Percentiles rank a stretch among this genome's conserved stretches.
These are phyloP conservation scores for Angomonas deanei DNA, from an alignment of 208 protist species.

Conservation along the genomic window DNA sequence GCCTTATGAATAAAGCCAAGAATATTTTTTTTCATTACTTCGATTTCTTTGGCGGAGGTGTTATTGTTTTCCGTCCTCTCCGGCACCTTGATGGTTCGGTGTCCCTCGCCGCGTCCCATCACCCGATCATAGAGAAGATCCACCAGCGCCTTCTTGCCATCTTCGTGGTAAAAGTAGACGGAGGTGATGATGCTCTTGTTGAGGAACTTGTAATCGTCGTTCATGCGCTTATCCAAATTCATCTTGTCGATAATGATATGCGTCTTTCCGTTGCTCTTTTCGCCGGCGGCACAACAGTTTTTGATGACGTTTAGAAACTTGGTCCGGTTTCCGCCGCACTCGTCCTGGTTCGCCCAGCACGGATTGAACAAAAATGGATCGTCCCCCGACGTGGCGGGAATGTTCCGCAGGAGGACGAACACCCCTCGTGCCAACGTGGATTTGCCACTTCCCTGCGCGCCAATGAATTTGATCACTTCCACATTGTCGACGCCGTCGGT, in stretches of 20 bases:
- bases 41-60: constrained; percentile 4
- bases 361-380: constrained; percentile 37
- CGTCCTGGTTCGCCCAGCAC: constrained; percentile 71
- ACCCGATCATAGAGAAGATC: constrained; percentile 36
- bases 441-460: constrained; percentile 62
- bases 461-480: constrained; percentile 54
- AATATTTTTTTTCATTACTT: constrained; percentile 13
- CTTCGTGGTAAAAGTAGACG: constrained; percentile 41
- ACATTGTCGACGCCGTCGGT: not conserved
- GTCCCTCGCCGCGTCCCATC: constrained; percentile 25
- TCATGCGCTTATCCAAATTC: constrained; percentile 54
- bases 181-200: constrained; percentile 20
- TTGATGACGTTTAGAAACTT: constrained; percentile 21
- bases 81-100: constrained; percentile 37
- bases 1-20: constrained; percentile 23
- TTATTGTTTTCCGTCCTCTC: not conserved
- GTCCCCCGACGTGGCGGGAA: constrained; percentile 43
- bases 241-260: constrained; percentile 73
- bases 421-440: constrained; percentile 48
- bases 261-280: constrained; percentile 13
- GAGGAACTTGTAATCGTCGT: constrained; percentile 29
- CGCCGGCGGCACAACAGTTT: constrained; percentile 12
- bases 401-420: constrained; percentile 29
- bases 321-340: constrained; percentile 28
- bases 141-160: constrained; percentile 22